Percentiles rank a stretch among this genome's conserved stretches.
phyloP scores from a whole-genome alignment of 495 filamentous ascomycete genomes.

The Xylona heveae region DNA sequence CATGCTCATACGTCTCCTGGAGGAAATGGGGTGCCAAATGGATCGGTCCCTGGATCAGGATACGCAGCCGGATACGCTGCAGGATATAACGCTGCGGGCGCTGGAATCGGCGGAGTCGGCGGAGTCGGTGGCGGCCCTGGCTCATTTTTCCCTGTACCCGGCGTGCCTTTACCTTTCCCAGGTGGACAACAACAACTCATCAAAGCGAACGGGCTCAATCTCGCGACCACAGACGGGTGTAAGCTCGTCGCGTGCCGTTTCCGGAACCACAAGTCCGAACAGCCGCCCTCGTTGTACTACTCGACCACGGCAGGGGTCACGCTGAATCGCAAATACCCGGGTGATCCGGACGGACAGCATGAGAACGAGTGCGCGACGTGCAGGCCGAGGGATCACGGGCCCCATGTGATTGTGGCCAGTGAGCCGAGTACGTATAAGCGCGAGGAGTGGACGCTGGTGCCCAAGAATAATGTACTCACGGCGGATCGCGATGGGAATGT shows the following conservation, averaged over 20 bases:
- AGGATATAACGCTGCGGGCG: no score
- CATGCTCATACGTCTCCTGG: no score
- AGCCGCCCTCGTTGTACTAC: constrained; percentile 27
- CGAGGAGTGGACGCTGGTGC: constrained; percentile 24
- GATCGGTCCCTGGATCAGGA: no score
- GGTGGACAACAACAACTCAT: no score
- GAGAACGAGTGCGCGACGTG: no score
- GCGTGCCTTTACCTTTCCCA: no score
- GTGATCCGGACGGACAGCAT: constrained; percentile 16
- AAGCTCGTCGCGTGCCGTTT: constrained; percentile 22
- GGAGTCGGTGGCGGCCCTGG: no score
- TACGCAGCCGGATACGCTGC: no score
- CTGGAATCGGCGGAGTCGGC: no score
- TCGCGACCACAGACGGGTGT: constrained; percentile 19
- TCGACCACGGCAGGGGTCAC: constrained; percentile 23
- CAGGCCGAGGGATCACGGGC: constrained; percentile 23
- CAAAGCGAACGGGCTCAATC: constrained; percentile 20
- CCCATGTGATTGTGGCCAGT: constrained; percentile 27
- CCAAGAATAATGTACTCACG: constrained; percentile 16
- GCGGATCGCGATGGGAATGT: constrained; percentile 12
- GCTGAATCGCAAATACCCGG: constrained; percentile 25
- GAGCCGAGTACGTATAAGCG: constrained; percentile 26
- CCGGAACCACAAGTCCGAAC: constrained; percentile 23
- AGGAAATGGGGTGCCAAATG: no score
- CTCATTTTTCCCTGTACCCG: no score